Evolutionary conservation across 345 rosid species (phyloP).

Genomic region (Geranium brycei): DNA sequence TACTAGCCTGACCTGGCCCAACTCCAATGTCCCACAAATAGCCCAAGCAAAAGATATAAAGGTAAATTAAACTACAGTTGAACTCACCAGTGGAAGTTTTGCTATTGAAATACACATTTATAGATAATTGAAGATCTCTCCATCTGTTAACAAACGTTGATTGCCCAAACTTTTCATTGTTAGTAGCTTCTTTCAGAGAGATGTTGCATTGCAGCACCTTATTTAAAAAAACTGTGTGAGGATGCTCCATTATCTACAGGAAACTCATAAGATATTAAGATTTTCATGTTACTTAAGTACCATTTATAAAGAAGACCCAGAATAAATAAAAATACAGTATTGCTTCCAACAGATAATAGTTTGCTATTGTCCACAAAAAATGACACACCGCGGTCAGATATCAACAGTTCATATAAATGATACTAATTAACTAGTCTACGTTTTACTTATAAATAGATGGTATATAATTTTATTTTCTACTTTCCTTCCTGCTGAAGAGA

Average conservation of each 20-base stretch:
- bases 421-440: neutral
- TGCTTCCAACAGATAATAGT: neutral
- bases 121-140: constrained; percentile 81
- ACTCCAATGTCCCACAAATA: neutral
- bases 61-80: constrained; percentile 1
- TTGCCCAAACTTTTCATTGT: constrained; percentile 23
- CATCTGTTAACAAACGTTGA: constrained; percentile 37
- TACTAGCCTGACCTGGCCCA: neutral
- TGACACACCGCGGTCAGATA: neutral
- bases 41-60: neutral
- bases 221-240: constrained; percentile 64
- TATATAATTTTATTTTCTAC: neutral
- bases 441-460: neutral
- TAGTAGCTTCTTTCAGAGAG: constrained; percentile 48
- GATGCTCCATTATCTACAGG: constrained; percentile 77
- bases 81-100: constrained; percentile 60
- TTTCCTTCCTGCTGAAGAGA: neutral
- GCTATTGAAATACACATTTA: constrained; percentile 64
- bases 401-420: too few relatives aligned
- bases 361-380: neutral
- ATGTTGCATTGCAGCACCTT: constrained; percentile 59
- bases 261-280: constrained; percentile 7
- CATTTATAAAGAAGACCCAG: too few relatives aligned
- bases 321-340: neutral
- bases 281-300: neutral